Evolutionary conservation across 2,329 filamentous ascomycete genomes (phyloP), one percentile per base, ranked within the genome.

Genomic region (Ceratocystis albifundus): DNA sequence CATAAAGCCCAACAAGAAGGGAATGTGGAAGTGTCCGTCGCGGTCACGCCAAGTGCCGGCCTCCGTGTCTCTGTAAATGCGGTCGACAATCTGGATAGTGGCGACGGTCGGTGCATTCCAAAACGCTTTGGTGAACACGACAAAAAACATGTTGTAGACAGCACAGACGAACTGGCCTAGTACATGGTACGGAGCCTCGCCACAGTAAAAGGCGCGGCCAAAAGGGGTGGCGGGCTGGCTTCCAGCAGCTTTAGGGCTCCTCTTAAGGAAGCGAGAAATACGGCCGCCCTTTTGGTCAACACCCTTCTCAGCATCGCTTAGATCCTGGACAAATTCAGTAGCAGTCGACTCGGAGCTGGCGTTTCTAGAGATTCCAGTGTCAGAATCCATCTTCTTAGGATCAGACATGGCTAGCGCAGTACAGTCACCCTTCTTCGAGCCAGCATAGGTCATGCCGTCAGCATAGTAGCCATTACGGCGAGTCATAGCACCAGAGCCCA

Each of bases 401-500:
- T 64, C 32, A 36, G 45, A n/a, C 4, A 53, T 45, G 3, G 65
- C 46, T 66, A 74, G 74, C 62, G 79, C 80, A 2, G 82, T 71
- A 0, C 80, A 77, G 67, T 82, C 79, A 22, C 80, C 79, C 4
- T 76, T 76, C 70, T 79, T 80, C 67, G 79, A 81, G 20, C 81
- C 81, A 2, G 82, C 78, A 74, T 78, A 84, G 1, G 79, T 80
- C 0, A 76, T 79, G 12, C 76, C 76, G 3, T 77, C 69, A 0
- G 74, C 70, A 69, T 82, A 84, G 10, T 70, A 69, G 22, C 75
- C 76, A 32, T 77, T 76, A 3, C 81, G 74, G 17, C 75, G 74
- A 0, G 81, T 80, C 61, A 83, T 71, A 10, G 81, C 78, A 22
- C 82, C 82, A 30, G 80, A 82, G 1, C 82, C 82, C 72, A 84